phyloP scores from a whole-genome alignment of 2,329 filamentous ascomycete genomes.

The Magnaporthales sp. region DNA sequence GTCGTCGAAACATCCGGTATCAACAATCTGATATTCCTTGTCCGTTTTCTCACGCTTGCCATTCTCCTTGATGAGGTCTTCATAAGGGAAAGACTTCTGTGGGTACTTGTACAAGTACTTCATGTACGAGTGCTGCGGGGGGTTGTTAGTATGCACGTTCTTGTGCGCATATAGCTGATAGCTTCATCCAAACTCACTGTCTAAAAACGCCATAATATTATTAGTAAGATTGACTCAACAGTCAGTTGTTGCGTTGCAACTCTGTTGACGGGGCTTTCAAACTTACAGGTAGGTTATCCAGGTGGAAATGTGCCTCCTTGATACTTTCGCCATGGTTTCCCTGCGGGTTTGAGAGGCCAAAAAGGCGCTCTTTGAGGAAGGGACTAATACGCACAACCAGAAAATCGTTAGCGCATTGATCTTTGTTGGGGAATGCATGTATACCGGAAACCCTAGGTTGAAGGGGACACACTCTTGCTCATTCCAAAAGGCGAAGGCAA shows the following conservation, averaged over 20 bases:
- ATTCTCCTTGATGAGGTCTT: conserved; percentile 80
- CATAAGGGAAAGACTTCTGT: conserved; percentile 83
- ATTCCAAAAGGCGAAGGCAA: conserved; percentile 97
- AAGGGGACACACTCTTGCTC: conserved; percentile 67
- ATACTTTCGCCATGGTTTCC: conserved; percentile 96
- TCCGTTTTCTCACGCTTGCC: conserved; percentile 67
- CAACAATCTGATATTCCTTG: conserved; percentile 82
- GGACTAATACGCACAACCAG: conserved; percentile 70
- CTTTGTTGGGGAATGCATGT: not conserved
- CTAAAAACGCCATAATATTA: conserved; percentile 19
- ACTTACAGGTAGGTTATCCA: conserved; percentile 78
- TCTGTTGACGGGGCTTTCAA: not conserved
- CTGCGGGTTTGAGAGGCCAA: conserved; percentile 91
- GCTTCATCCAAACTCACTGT: conserved; percentile 27
- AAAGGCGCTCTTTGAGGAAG: conserved; percentile 89
- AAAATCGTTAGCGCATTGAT: conserved; percentile 23
- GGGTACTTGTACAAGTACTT: conserved; percentile 98
- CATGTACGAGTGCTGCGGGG: conserved; percentile 84
- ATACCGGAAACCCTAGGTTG: not conserved
- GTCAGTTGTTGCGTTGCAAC: not conserved
- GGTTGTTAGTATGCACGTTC: conserved; percentile 8
- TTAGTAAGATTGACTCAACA: conserved; percentile 16
- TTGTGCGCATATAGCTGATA: not conserved
- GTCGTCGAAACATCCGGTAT: conserved; percentile 82
- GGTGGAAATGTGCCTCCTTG: conserved; percentile 93